Percentiles rank a stretch among this genome's conserved stretches.
These are phyloP conservation scores for Hyaloscypha hepaticicola DNA, from an alignment of 495 filamentous ascomycete genomes.

Conservation along the genomic window DNA sequence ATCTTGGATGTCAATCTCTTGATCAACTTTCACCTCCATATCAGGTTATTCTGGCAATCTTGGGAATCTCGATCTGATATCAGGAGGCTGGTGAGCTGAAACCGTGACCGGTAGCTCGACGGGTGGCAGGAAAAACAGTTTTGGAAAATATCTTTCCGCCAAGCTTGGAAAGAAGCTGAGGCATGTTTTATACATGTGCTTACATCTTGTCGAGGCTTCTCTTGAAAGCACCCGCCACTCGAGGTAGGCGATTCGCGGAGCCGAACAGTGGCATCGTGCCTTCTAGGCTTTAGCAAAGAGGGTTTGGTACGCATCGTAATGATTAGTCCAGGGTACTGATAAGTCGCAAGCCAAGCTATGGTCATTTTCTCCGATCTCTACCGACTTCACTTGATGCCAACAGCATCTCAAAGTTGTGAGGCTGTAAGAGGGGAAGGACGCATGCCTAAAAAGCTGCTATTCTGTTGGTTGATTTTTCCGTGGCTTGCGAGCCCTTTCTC, in stretches of 20 bases:
- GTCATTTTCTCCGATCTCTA: background rate
- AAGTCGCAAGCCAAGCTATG: background rate
- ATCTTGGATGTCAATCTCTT: background rate
- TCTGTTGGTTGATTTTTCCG: background rate
- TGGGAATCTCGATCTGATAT: no score
- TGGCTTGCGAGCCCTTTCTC: background rate
- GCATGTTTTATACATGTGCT: no score
- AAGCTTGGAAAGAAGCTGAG: no score
- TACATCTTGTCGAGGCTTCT: no score
- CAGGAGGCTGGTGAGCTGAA: no score
- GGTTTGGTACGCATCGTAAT: background rate
- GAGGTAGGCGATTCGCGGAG: background rate
- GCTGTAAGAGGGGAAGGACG: background rate
- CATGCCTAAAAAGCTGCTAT: background rate
- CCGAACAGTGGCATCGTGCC: background rate
- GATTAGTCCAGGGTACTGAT: constrained; percentile 2
- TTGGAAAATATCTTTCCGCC: no score
- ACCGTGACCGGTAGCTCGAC: no score
- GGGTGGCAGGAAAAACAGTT: no score
- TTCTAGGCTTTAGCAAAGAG: background rate
- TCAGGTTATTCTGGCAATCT: background rate
- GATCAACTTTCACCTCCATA: background rate
- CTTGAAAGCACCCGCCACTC: no score
- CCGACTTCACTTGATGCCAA: background rate
- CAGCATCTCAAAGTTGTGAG: background rate